Conservation (phyloP, 2,329 filamentous ascomycete species). For the Claviceps purpurea region DNA sequence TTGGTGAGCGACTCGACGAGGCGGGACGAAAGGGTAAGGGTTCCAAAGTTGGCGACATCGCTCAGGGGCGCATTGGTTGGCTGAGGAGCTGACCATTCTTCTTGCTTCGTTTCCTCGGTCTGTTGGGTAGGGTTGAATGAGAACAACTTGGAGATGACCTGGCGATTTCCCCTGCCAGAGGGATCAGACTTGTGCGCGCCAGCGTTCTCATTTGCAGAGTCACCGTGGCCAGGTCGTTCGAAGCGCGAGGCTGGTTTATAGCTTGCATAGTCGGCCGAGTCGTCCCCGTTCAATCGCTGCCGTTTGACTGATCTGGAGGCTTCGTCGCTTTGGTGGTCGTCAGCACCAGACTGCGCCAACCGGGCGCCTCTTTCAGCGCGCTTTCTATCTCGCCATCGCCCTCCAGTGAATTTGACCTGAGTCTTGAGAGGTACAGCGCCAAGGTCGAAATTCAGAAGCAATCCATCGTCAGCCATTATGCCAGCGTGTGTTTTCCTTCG, state of each 20-base stretch:
- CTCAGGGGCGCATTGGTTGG: conserved; percentile 85
- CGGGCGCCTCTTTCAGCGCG: conserved; percentile 39
- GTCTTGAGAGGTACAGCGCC: conserved; percentile 51
- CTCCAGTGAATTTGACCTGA: conserved; percentile 63
- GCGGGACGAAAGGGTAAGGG: conserved; percentile 66
- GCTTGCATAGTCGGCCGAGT: conserved; percentile 5
- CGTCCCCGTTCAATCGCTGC: conserved; percentile 24
- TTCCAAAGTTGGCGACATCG: conserved; percentile 75
- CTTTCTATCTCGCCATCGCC: conserved; percentile 82
- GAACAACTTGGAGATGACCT: conserved; percentile 84
- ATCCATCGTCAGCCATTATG: conserved; percentile 82
- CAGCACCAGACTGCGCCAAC: conserved; percentile 12
- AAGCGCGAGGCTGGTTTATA: background rate
- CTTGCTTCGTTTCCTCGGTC: conserved; percentile 41
- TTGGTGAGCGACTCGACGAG: conserved; percentile 78
- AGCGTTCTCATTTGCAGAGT: conserved; percentile 7
- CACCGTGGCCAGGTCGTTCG: conserved; percentile 2
- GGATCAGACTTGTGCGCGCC: conserved; percentile 9
- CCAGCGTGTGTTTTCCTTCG: background rate
- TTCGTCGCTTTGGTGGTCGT: conserved; percentile 14
- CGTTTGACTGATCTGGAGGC: conserved; percentile 29
- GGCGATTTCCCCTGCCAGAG: conserved; percentile 20
- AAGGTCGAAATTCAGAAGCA: conserved; percentile 86
- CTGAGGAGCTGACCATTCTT: conserved; percentile 43
- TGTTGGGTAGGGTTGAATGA: conserved; percentile 71